A percentile compares a stretch with the other conserved stretches of the same genome.
These are phyloP conservation scores for Schizophyllum amplum DNA, from an alignment of 1,284 basidiomycete genomes.

Conservation along the genomic window DNA sequence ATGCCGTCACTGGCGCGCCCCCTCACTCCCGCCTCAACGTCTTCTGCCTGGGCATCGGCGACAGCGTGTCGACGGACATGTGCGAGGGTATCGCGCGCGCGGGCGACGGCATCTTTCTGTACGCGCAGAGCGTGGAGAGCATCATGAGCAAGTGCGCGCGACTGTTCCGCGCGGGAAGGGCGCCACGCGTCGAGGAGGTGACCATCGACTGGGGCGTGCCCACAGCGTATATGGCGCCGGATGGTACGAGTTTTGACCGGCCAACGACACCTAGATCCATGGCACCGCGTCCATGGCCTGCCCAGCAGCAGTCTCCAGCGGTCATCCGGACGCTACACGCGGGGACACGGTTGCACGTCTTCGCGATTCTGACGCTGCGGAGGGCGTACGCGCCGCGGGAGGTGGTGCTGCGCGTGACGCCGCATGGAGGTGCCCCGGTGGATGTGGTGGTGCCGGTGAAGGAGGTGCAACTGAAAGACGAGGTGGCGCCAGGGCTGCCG, in stretches of 20 bases:
- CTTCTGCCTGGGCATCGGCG: constrained; percentile 51
- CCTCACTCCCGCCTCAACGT: constrained; percentile 31
- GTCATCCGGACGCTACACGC: constrained; percentile 33
- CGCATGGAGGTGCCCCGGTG: constrained; percentile 16
- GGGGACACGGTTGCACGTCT: constrained; percentile 36
- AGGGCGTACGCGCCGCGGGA: constrained; percentile 25
- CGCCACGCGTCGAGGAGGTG: constrained; percentile 34
- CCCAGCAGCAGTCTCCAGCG: constrained; percentile 36
- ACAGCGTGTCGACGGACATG: constrained; percentile 36
- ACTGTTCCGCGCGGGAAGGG: constrained; percentile 41
- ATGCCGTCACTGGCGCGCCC: constrained; percentile 19
- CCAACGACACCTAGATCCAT: not conserved
- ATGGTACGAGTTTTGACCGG: not conserved
- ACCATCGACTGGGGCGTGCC: constrained; percentile 40
- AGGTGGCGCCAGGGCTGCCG: constrained; percentile 22
- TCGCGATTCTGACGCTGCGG: constrained; percentile 31
- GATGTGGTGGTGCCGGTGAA: constrained; percentile 30
- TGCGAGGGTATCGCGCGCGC: constrained; percentile 41
- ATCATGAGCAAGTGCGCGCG: constrained; percentile 40
- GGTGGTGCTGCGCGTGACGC: constrained; percentile 30
- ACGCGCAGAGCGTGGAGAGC: constrained; percentile 34
- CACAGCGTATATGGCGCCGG: constrained; percentile 18
- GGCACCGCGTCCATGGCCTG: constrained; percentile 20
- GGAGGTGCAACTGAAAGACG: constrained; percentile 26
- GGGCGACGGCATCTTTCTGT: constrained; percentile 41